Percentiles rank a stretch among this genome's conserved stretches.
These are phyloP conservation scores for Epichloe festucae DNA, from an alignment of 2,329 filamentous ascomycete species.

Conservation along the genomic window DNA sequence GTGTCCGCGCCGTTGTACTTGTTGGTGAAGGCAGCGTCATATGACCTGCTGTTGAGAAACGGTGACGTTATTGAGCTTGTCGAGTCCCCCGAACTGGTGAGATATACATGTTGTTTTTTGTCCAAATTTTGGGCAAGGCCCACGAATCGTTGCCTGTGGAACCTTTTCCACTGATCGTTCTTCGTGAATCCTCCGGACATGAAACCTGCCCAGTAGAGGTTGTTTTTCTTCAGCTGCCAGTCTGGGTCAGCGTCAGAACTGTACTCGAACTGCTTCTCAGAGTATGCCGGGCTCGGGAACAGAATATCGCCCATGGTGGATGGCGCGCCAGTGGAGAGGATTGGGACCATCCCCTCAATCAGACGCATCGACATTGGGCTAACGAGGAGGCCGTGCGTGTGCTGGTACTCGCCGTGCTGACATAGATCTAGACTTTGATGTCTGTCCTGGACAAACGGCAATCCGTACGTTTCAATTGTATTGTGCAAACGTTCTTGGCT, in stretches of 20 bases:
- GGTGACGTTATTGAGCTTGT: constrained; percentile 6
- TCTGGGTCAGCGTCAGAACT: constrained; percentile 23
- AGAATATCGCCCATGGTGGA: constrained; percentile 39
- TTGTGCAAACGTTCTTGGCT: too few species aligned
- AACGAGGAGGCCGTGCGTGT: constrained; percentile 31
- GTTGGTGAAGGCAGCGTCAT: constrained; percentile 31
- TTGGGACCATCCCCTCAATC: constrained; percentile 27
- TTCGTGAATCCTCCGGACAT: constrained; percentile 34
- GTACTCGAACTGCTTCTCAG: constrained; percentile 29
- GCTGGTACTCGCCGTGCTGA: constrained; percentile 27
- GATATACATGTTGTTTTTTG: neutral
- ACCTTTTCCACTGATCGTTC: constrained; percentile 24
- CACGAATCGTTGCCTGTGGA: constrained; percentile 36
- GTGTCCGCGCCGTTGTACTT: constrained; percentile 30
- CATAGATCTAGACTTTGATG: constrained; percentile 25
- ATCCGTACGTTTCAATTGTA: neutral
- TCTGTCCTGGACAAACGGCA: neutral
- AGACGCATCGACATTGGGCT: constrained; percentile 29
- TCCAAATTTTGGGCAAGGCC: constrained; percentile 21
- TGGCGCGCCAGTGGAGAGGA: constrained; percentile 30
- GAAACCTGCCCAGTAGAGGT: constrained; percentile 44
- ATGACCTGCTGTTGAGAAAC: constrained; percentile 19
- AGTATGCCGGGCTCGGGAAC: constrained; percentile 37
- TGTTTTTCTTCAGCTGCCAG: constrained; percentile 37
- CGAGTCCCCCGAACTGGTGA: too few species aligned